Conservation (phyloP, 1,284 basidiomycete species). For the Xanthoconium separans region DNA sequence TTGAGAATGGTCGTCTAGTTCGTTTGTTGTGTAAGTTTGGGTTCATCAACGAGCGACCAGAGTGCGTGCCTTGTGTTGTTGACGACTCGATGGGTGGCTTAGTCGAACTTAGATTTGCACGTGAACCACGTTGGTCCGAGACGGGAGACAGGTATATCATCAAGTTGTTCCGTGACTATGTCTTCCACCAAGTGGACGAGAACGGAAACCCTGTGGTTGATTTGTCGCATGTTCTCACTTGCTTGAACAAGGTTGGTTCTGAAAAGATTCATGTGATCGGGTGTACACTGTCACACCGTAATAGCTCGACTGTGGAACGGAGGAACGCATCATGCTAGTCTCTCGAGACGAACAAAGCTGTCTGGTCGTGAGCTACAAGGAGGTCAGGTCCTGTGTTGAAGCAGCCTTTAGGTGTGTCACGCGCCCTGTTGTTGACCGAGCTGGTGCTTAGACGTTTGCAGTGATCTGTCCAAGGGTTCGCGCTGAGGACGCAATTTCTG, state of each 20-base stretch:
- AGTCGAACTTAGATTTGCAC: conserved; percentile 72
- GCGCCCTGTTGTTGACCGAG: too few relatives aligned
- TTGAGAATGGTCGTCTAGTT: conserved; percentile 97
- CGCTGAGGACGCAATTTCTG: conserved; percentile 17
- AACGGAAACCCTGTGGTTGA: conserved; percentile 89
- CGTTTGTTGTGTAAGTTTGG: conserved; percentile 92
- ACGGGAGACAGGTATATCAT: conserved; percentile 98
- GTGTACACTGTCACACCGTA: neutral
- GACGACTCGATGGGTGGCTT: neutral
- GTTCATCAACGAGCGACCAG: conserved; percentile 98
- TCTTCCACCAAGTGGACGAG: conserved; percentile 97
- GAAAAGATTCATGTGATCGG: neutral
- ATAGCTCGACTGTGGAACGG: conserved; percentile 88
- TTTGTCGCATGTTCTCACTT: conserved; percentile 86
- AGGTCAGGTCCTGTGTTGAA: conserved; percentile 85
- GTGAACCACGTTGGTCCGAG: conserved; percentile 95
- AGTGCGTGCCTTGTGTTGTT: conserved; percentile 53
- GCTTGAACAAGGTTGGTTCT: conserved; percentile 79
- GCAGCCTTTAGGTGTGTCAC: conserved; percentile 58
- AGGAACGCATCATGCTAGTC: conserved; percentile 94
- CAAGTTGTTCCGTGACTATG: conserved; percentile 97
- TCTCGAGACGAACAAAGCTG: conserved; percentile 95
- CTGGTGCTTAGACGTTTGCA: conserved; percentile 5
- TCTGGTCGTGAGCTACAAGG: conserved; percentile 93
- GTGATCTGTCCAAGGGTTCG: conserved; percentile 30